Base-by-base conservation (phyloP, 2,329 filamentous ascomycete species). In the Taxawa tesnikishii region DNA sequence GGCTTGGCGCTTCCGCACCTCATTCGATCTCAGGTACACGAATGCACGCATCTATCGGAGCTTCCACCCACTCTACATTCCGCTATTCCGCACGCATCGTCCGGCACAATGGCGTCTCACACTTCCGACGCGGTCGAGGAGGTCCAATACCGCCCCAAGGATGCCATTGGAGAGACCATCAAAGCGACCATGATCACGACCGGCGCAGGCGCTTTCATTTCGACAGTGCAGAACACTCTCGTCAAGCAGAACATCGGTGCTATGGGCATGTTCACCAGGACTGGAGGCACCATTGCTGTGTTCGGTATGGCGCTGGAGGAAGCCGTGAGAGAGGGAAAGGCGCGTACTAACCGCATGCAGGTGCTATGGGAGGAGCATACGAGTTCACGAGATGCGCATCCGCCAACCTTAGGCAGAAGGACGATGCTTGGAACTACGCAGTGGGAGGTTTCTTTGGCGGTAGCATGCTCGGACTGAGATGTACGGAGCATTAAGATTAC, bases 211-310 rank as follows among this genome's bases (percentile, higher is more conserved):
- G 62, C 81, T 52, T 69, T 84, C 57, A 55, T 80, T 38, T 79
- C 83, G 31, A 78, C 81, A 34, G 69, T 93, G 43, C 82, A 87
- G 65, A 96, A 93, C 65, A 83, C 85, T 37, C 70, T 94, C 46
- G 70, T 78, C 34, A 85, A 76, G 65, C 70, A 74, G 54, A 94
- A 94, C 58, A 67, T 90, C 43, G 83, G 85, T 47, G 70, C 77
- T 40, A 73, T 79, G 65, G 81, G 82, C 44, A 70, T 94, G 49
- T 77, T 96, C 54, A 82, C 82, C 28, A 74, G 75, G 49, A 79
- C 76, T 36, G 87, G 85, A 43, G 67, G 77, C 50, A 79, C 79
- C 30, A 80, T 88, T 51, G 79, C 64, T 39, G 53, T 71, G 38
- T 74, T 75, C 49, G 72, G 79, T 83, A 67, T 41, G 67, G 13